These are phyloP conservation scores for Selaginella moellendorffii DNA, from an alignment of 75 land plant genomes.

Conservation along the genomic window DNA sequence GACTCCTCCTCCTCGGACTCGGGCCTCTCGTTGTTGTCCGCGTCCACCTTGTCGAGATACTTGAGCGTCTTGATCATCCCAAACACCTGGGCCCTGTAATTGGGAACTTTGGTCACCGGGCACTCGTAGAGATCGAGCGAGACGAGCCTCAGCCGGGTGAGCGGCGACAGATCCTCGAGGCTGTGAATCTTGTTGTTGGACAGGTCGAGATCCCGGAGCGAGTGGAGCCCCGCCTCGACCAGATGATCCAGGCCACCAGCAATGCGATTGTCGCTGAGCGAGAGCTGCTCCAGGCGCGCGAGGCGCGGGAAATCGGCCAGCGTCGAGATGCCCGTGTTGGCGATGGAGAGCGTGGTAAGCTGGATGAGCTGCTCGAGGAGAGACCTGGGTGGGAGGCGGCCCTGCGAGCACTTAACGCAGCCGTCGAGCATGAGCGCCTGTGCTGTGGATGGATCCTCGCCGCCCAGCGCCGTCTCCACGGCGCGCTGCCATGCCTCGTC, in stretches of 20 bases:
- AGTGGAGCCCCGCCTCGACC: constrained; percentile 58
- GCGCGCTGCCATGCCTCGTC: constrained; percentile 91
- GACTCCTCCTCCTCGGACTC: constrained; percentile 83
- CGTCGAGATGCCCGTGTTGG: constrained; percentile 62
- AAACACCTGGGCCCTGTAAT: constrained; percentile 61
- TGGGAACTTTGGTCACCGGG: constrained; percentile 55
- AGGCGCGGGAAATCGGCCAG: constrained; percentile 82
- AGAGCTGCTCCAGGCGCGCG: constrained; percentile 38
- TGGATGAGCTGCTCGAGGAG: constrained; percentile 43
- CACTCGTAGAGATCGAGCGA: constrained; percentile 86
- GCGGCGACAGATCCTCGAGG: constrained; percentile 63
- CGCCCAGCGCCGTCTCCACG: constrained; percentile 44
- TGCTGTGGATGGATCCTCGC: constrained; percentile 31
- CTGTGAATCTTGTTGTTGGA: constrained; percentile 76
- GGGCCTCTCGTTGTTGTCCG: constrained; percentile 60
- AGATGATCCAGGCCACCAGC: constrained; percentile 68
- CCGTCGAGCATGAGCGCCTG: constrained; percentile 67
- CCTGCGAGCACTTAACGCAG: constrained; percentile 64
- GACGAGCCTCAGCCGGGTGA: constrained; percentile 49
- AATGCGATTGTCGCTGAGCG: constrained; percentile 81
- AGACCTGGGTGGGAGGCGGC: constrained; percentile 55
- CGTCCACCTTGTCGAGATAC: constrained; percentile 68
- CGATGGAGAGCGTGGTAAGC: constrained; percentile 61
- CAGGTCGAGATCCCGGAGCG: constrained; percentile 67
- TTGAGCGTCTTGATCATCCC: constrained; percentile 50